Evolutionary conservation across 257 asterid species (phyloP), one percentile per base, ranked within the genome.

Genomic region (Leptodermis oblonga): DNA sequence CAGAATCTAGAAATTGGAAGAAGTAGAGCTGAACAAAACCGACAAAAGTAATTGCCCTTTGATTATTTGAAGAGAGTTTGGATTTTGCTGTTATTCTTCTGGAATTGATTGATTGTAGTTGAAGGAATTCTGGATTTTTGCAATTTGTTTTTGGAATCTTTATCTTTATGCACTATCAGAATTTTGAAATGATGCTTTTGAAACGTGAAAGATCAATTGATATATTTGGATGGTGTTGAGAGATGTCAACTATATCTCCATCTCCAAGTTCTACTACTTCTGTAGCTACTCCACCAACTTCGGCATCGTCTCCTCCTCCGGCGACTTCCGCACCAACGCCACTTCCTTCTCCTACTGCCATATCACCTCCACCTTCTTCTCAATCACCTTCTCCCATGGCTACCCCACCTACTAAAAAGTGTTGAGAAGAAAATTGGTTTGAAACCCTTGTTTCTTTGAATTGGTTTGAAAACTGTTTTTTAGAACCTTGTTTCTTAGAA

Each of bases 231-330:
- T 76, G 72, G 59, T 66, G 68, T 39, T 77, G 81, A 62, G 87
- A 59, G 67, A 89, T 89, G 90, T 80, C 90, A 22, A 20, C 39
- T 31, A 51, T 71, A 58, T 78, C 85, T 72, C 78, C 80, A 54
- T 68, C 80, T 70, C 83, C 82, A 68, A 70, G 28, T 73, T 25
- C 79, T 37, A 62, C 82, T 9, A 76, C 79, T 13, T n/a, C 77
- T 18, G 55, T 76, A 65, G 65, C 69, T 52, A 70, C 78, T 53
- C 73, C 78, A 22, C 78, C 79, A 3, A 3, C 69, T 45, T 62
- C 76, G 33, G 53, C 71, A n/a, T 43, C 74, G n/a, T 73, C 86
- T 31, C 78, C 80, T 2, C 70, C 72, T 0, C 23, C 67, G 31
- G 55, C 60, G 36, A 4, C 56, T 22, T 20, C 65, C 36, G 30